A percentile compares a stretch with the other conserved stretches of the same genome.
phyloP scores from a whole-genome alignment of 805 yeast species.

The Saturnispora dispora region DNA sequence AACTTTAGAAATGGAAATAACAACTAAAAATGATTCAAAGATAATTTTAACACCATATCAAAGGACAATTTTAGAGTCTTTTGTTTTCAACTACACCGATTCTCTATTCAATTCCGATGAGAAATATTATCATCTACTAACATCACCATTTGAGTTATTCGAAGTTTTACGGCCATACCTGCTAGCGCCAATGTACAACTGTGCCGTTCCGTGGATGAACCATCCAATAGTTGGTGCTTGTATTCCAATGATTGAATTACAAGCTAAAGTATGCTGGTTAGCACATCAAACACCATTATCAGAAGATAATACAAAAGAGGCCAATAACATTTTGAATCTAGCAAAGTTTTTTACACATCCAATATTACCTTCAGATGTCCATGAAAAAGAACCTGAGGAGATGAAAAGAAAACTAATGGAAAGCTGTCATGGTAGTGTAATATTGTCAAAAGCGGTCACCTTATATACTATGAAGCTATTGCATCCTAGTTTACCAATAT shows the following conservation, averaged over 20 bases:
- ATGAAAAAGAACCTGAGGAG: conserved; percentile 11
- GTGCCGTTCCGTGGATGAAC: conserved; percentile 31
- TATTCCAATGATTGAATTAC: conserved; percentile 28
- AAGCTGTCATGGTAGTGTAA: conserved; percentile 15
- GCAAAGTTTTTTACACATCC: conserved; percentile 15
- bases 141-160: conserved; percentile 36
- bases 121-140: conserved; percentile 23
- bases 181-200: conserved; percentile 28
- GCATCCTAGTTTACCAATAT: conserved; percentile 4
- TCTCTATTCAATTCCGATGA: conserved; percentile 28
- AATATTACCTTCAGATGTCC: conserved; percentile 12
- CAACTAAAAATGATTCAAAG: not conserved
- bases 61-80: conserved; percentile 36
- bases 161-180: conserved; percentile 23
- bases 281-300: conserved; percentile 17
- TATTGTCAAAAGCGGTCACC: conserved; percentile 12
- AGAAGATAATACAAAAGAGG: conserved; percentile 1
- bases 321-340: conserved; percentile 2
- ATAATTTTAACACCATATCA: conserved; percentile 17
- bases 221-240: conserved; percentile 36
- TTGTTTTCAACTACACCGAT: conserved; percentile 35
- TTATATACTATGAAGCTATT: conserved; percentile 13
- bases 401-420: conserved; percentile 16
- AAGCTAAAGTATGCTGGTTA: conserved; percentile 31
- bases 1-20: not conserved